A percentile compares a stretch with the other conserved stretches of the same genome.
Conservation (phyloP, 2,329 filamentous ascomycete genomes). For the Fusarium ambrosium region DNA sequence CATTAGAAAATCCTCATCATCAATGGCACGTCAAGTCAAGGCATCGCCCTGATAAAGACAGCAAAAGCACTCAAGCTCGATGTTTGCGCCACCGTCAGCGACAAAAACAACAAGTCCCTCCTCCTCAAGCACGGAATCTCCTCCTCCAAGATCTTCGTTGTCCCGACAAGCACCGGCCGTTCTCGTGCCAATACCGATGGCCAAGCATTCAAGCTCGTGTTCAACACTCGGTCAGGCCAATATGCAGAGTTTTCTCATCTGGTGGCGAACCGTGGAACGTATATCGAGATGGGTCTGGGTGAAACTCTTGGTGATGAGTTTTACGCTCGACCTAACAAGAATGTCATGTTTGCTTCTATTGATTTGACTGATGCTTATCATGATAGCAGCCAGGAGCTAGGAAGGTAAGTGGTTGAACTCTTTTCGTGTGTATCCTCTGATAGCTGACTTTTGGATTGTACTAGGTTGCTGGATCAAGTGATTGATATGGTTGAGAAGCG, state of each 20-base stretch:
- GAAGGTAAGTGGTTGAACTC: conserved; percentile 23
- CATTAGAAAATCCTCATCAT: conserved; percentile 38
- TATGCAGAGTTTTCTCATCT: conserved; percentile 35
- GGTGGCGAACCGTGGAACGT: conserved; percentile 35
- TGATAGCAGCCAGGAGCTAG: conserved; percentile 33
- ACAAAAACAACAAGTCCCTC: conserved; percentile 32
- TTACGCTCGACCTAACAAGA: conserved; percentile 28
- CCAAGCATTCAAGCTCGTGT: conserved; percentile 31
- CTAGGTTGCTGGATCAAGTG: conserved; percentile 26
- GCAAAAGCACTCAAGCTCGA: conserved; percentile 38
- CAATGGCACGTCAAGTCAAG: conserved; percentile 35
- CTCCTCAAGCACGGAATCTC: conserved; percentile 29
- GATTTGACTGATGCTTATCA: conserved; percentile 36
- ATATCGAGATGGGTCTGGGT: conserved; percentile 29
- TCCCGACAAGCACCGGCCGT: conserved; percentile 10
- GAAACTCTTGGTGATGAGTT: conserved; percentile 12
- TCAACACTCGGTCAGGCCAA: conserved; percentile 35
- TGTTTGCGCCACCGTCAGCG: conserved; percentile 28
- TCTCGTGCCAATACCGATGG: conserved; percentile 14
- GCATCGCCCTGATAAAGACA: conserved; percentile 39
- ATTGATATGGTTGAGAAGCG: conserved; percentile 28
- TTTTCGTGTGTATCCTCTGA: neutral
- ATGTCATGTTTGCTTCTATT: conserved; percentile 42
- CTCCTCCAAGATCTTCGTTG: conserved; percentile 27
- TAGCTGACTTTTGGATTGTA: conserved; percentile 10